Base-by-base conservation (phyloP, 768 basidiomycete genomes). In the Coprinopsis cinerea region DNA sequence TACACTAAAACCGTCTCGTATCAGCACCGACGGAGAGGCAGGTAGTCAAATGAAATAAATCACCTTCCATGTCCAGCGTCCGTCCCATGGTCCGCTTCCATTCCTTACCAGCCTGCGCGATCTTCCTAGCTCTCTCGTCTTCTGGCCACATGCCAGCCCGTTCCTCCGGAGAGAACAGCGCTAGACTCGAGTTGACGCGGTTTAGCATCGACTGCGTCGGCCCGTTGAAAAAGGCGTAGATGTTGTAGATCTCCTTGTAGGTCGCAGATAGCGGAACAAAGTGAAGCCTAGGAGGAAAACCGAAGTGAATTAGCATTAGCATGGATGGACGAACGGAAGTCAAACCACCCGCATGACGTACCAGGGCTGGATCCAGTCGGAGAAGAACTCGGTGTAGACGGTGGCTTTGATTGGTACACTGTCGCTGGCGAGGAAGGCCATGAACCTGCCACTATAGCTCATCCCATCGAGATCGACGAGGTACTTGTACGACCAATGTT, bases 401-500 rank as follows among this genome's bases (percentile, higher is more conserved):
- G 92, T 94, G 17, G 87, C 76, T 68, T 98, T 97, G 52, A 98
- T 66, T 9, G 92, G 89, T 2, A 83, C 89, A 54, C 90, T 91
- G 63, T 95, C 92, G 47, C 87, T 92, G 36, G 84, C 85, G 58
- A 92, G 66, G 61, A 91, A 82, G 0, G 84, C 77, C 76, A 92
- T 82, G 64, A 96, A 93, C 11, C 92, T 76, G 2, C 85, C 94
- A 23, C 87, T 92, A 65, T 97, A 98, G 17, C 89, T 85, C 88
- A 93, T 94, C 14, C 95, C 94, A 60, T 96, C 94, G 49, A 98
- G 66, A 65, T 97, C 94, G 53, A 94, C 67, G 28, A 95, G 74
- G 60, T 94, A 92, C 70, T 96, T 95, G 72, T 93, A 91, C 51
- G 83, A 73, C 94, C 94, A 98, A 59, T 92, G 86, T 48, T 82